A percentile compares a stretch with the other conserved stretches of the same genome.
Evolutionary conservation across 805 yeast species (phyloP).

Genomic region (Blastobotrys peoriensis): DNA sequence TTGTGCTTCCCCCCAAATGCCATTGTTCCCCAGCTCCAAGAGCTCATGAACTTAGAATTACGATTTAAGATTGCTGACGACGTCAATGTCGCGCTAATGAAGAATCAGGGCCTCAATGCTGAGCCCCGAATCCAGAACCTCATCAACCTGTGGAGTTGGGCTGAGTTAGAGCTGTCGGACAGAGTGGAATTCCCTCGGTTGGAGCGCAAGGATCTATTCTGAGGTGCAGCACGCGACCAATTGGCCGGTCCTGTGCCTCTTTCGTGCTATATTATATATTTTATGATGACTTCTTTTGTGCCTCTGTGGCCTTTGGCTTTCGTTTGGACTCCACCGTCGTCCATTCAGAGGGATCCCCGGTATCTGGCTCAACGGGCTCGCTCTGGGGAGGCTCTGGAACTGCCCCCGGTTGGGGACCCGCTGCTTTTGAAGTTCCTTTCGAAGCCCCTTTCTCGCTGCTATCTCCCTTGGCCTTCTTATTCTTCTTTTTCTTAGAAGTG

Average conservation of each 20-base stretch:
- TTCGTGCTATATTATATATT: neutral
- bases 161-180: conserved; percentile 45
- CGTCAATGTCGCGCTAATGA: conserved; percentile 62
- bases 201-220: conserved; percentile 18
- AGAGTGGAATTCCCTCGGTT: conserved; percentile 34
- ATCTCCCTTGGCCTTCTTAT: neutral
- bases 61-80: conserved; percentile 61
- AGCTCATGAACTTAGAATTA: conserved; percentile 52
- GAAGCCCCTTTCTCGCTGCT: neutral
- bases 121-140: conserved; percentile 44
- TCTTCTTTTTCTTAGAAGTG: too few species aligned
- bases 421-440: too few species aligned
- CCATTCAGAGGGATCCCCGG: too few species aligned
- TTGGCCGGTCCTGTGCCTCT: neutral
- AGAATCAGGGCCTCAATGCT: conserved; percentile 30
- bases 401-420: neutral
- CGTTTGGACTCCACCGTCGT: neutral
- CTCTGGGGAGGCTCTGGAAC: too few species aligned
- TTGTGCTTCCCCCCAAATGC: conserved; percentile 43
- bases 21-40: conserved; percentile 39
- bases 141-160: conserved; percentile 58
- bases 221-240: neutral
- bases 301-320: neutral
- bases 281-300: neutral
- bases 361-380: too few species aligned